Evolutionary conservation across 768 basidiomycete species (phyloP).

Genomic region (Leccinum rimulosum): DNA sequence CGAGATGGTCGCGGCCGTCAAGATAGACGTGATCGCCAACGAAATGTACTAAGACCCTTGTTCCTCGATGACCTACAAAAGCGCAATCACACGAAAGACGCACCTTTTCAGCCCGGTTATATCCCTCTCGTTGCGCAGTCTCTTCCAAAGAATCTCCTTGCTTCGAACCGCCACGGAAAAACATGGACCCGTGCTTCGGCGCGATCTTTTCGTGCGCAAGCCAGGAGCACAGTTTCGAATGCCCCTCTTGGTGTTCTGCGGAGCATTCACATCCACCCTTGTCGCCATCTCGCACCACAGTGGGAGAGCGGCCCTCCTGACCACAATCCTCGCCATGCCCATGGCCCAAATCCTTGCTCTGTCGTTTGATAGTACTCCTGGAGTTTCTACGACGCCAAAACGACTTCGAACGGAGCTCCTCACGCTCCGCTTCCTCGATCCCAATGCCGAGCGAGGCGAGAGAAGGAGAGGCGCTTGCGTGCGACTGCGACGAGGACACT

Average conservation of each 20-base stretch:
- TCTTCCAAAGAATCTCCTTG: constrained; percentile 1
- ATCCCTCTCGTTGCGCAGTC: constrained; percentile 14
- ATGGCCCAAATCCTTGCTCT: constrained; percentile 1
- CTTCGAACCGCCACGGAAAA: constrained; percentile 26
- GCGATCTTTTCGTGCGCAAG: constrained; percentile 18
- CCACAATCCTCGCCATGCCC: neutral
- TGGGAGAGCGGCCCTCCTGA: neutral
- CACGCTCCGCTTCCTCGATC: constrained; percentile 24
- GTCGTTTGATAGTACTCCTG: constrained; percentile 12
- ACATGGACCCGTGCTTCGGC: constrained; percentile 29
- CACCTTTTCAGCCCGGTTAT: constrained; percentile 32
- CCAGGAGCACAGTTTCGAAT: neutral
- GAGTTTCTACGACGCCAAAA: constrained; percentile 19
- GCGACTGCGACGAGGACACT: constrained; percentile 17
- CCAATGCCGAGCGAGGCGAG: constrained; percentile 22
- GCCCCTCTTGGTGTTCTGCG: neutral
- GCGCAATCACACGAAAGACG: neutral
- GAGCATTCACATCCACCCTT: neutral
- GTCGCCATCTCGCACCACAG: neutral
- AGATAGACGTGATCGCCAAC: constrained; percentile 28
- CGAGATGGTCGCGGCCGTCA: constrained; percentile 19
- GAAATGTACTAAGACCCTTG: constrained; percentile 20
- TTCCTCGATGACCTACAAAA: neutral
- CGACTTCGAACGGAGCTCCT: constrained; percentile 17
- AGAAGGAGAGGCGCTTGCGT: constrained; percentile 17